Base-by-base conservation (phyloP, 805 yeast species). In the Monosporozyma servazzii region DNA sequence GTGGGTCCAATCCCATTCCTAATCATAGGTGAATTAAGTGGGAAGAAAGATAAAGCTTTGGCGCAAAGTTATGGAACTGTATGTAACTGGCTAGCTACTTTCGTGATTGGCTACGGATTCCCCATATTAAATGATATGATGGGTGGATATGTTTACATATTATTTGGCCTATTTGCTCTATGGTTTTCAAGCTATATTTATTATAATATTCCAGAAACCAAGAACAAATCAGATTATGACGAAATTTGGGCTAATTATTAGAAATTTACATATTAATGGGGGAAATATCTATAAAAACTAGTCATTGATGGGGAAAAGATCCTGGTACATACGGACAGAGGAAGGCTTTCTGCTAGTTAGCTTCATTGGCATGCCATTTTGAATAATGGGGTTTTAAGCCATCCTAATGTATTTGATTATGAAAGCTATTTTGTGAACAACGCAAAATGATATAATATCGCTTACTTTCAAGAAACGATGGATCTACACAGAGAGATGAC, bases 1-100 rank as follows among this genome's bases (percentile, higher is more conserved):
- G 66, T 89, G 54, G 99, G 99, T 0, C 99, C 99, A 6, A 89
- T 93, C 50, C 99, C 99, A 42, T 91, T 93, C 70, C 70, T 91
- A 57, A 69, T 90, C 49, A 83, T 91, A 10, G 80, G 95, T 6
- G 98, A 93, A 64, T 82, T 91, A n/a, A 84, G 95, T 0, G 71
- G 79, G 1, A 70, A 77, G 1, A 80, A 81, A 53, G 91, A 91
- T 1, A 82, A 81, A 52, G 90, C 90, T 2, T 74, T 81, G 45
- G 97, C 98, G 0, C 99, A 93, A 69, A 84, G 96, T 64, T 84
- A 87, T 74, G 98, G 96, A 11, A 88, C 93, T 0, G 79, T 88
- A 13, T 79, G 87, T 71, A 93, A 91, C 66, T 91, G 97, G 97
- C 58, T 87, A 10, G 85, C 96, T 9, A 88, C 96, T 0, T 91